Evolutionary conservation across 768 basidiomycete species (phyloP).

Genomic region (Tremella yokohamensis): DNA sequence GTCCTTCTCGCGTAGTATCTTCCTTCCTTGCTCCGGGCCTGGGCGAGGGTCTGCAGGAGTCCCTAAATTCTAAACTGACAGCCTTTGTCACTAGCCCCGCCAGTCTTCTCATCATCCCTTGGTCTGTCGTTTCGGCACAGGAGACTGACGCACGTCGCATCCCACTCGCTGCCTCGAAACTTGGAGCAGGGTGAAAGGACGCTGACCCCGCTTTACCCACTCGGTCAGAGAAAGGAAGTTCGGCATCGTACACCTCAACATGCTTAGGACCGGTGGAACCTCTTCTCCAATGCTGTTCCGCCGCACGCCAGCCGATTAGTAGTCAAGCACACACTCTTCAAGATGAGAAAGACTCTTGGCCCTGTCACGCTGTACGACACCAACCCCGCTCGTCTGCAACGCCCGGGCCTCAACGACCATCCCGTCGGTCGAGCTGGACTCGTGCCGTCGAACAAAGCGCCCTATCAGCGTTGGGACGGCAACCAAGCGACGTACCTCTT

Average conservation of each 20-base stretch:
- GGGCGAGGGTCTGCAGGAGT: too few relatives aligned
- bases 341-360: conserved; percentile 22
- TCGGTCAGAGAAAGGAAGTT: too few relatives aligned
- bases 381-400: conserved; percentile 11
- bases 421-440: background rate
- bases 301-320: background rate
- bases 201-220: too few relatives aligned
- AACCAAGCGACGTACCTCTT: conserved; percentile 45
- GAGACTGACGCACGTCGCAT: too few relatives aligned
- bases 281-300: background rate
- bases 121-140: too few relatives aligned
- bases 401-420: background rate
- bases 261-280: too few relatives aligned
- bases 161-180: too few relatives aligned
- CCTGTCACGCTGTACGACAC: conserved; percentile 26
- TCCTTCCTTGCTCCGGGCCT: background rate
- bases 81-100: too few relatives aligned
- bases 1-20: background rate
- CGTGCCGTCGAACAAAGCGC: background rate
- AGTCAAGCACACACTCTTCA: background rate
- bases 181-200: too few relatives aligned
- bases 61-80: too few relatives aligned
- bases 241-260: too few relatives aligned
- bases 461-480: conserved; percentile 16
- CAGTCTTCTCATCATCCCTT: too few relatives aligned